These are phyloP conservation scores for Dunaliella primolecta DNA, from an alignment of 139 green algal genomes.

Conservation along the genomic window DNA sequence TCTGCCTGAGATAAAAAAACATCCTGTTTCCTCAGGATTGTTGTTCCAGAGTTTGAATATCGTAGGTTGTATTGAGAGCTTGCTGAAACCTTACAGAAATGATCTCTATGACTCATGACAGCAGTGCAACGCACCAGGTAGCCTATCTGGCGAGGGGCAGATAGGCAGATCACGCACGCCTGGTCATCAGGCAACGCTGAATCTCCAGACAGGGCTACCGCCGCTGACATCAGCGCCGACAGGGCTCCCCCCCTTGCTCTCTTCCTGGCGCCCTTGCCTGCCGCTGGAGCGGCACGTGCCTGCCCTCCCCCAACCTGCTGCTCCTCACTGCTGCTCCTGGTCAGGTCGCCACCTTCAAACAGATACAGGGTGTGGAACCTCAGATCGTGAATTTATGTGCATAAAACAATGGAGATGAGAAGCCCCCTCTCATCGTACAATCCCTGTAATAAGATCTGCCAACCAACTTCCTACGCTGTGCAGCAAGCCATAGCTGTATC, in stretches of 20 bases:
- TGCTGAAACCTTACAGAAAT: neutral
- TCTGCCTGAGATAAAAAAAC: neutral
- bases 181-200: neutral
- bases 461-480: no score
- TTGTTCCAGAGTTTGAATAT: neutral
- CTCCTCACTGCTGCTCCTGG: neutral
- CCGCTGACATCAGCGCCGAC: neutral
- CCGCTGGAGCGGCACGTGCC: no score
- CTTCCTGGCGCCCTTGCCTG: no score
- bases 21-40: neutral
- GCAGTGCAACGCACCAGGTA: neutral
- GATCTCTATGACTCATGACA: neutral
- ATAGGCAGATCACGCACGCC: neutral
- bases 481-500: no score
- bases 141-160: neutral
- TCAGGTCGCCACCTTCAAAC: neutral
- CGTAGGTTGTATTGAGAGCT: neutral
- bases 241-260: no score
- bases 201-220: neutral
- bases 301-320: no score
- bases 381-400: no score
- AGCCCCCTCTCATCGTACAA: no score
- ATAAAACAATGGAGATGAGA: no score
- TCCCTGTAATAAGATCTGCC: no score
- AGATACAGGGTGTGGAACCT: no score